Percentiles rank a stretch among this genome's conserved stretches.
Evolutionary conservation across 192 early-diverging fungal species (phyloP).

Genomic region (Umbelopsis isabellina): DNA sequence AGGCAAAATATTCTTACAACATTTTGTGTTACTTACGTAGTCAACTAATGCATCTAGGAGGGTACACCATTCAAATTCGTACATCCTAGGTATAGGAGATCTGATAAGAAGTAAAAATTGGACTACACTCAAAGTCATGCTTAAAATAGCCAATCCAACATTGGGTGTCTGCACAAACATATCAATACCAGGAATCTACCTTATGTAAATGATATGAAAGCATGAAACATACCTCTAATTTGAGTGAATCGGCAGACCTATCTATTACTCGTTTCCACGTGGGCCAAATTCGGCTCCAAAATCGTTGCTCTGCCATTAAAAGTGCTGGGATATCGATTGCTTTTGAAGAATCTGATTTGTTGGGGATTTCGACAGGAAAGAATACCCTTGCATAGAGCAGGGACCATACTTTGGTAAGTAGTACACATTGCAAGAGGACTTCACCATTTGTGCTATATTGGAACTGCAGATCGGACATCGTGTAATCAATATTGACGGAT

Average conservation of each 20-base stretch:
- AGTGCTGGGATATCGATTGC: slow-evolving; percentile 1
- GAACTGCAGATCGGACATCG: slow-evolving; percentile 39
- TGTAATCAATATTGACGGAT: slow-evolving; percentile 36
- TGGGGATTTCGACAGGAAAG: neutral
- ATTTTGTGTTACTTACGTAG: slow-evolving; percentile 30
- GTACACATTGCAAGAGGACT: slow-evolving; percentile 39
- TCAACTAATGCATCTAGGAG: slow-evolving; percentile 36
- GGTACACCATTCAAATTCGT: slow-evolving; percentile 44
- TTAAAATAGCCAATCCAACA: slow-evolving; percentile 34
- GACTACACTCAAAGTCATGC: slow-evolving; percentile 43
- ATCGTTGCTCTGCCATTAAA: neutral
- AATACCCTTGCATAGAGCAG: slow-evolving; percentile 29
- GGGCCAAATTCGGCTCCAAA: slow-evolving; percentile 11
- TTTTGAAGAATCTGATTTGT: neutral
- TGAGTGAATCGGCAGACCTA: neutral
- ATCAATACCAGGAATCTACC: too few relatives aligned
- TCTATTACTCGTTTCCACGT: slow-evolving; percentile 12
- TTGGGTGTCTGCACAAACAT: slow-evolving; percentile 22
- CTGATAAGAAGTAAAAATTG: slow-evolving; percentile 41
- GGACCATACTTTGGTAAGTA: slow-evolving; percentile 47
- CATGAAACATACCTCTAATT: slow-evolving; percentile 1
- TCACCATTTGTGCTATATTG: slow-evolving; percentile 41
- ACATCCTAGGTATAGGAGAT: slow-evolving; percentile 36
- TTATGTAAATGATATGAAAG: too few relatives aligned
- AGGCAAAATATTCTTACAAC: neutral